Base-by-base conservation (phyloP, 2,329 filamentous ascomycete genomes). In the Venturia aucupariae region DNA sequence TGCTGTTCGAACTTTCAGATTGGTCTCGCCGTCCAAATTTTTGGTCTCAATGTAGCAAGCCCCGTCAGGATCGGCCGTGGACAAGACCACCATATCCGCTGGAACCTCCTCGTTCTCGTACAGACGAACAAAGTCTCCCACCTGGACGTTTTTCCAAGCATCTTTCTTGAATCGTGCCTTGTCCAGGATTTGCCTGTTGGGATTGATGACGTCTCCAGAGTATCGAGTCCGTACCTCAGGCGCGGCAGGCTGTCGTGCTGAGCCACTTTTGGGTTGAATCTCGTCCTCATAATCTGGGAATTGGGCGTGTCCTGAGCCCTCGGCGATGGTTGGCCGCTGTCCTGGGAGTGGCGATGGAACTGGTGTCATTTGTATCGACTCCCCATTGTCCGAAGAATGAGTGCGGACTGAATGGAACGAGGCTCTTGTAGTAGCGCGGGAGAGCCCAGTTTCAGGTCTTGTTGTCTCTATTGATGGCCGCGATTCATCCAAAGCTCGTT, bases 1-100 rank as follows among this genome's bases (percentile, higher is more conserved):
- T 24, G 94, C 91, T 72, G 93, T 90, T 66, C 94, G 89, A 67
- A 97, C 92, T 76, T 99, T 99, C 67, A 99, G 79, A 71, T 99
- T 99, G 2, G 94, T 99, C 78, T 99, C 94, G 61, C 94, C 94
- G 72, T 99, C 94, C 79, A 99, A 75, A 73, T 96, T 97, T 80
- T 97, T 99, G 2, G 94, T 99, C 77, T 99, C 94, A 27, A 99
- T 89, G 71, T 97, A 99, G 76, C 94, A 99, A 44, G 90, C 90
- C 61, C 94, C 94, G 70, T 99, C 94, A 0, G 89, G 84, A 70
- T 97, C 94, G 2, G 94, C 96, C 0, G 94, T 97, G 2, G 94
- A 90, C 30, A 99, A 78, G 54, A 99, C 89, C 60, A 97, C 88
- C 59, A 99, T 81, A 75, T 99, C 94, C 60, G 94, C 93, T 1